Evolutionary conservation across 768 basidiomycete species (phyloP), one percentile per base, ranked within the genome.

Genomic region (Pisolithus microcarpus): DNA sequence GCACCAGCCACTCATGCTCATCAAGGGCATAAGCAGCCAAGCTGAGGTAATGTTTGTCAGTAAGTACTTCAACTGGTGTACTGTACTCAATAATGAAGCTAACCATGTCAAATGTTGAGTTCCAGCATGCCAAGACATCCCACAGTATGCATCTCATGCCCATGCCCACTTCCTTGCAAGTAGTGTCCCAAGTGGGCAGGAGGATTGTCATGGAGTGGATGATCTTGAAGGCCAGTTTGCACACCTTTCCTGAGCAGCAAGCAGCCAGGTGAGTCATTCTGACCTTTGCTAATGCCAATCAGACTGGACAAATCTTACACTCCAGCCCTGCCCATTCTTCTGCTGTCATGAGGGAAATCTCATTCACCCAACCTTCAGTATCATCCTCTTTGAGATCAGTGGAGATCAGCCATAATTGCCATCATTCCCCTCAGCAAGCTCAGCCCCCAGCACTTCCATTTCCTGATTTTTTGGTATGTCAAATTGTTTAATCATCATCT

Each of bases 131-230:
- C 10, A n/a, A 42, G 1, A 42, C 40, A 42, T 19, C 21, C 18
- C 19, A 21, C 4, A 9, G 40, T 21, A 42, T 54, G 2, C 43
- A 39, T 4, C 24, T 42, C 9, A n/a, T 49, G 23, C 38, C 43
- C 54, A 30, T 34, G 37, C 53, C 0, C 48, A 56, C 43, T 49
- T 24, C 42, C 40, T 49, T 18, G 3, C 67, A 44, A 2, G 38
- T 48, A 0, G 21, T 7, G 4, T 53, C 36, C 63, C 65, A 65
- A 1, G 28, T 39, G 3, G 62, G 65, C 0, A 67, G 57, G 37
- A 65, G 48, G 4, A 49, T 51, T 0, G 57, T 69, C 1, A 53
- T 52, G 0, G 56, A 65, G 48, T 60, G 51, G 21, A 51, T 53
- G 38, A 62, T 36, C 39, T 56, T 58, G 52, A 36, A 55, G n/a